Conservation (phyloP, 1,284 basidiomycete genomes). For the Ganoderma lucidum region DNA sequence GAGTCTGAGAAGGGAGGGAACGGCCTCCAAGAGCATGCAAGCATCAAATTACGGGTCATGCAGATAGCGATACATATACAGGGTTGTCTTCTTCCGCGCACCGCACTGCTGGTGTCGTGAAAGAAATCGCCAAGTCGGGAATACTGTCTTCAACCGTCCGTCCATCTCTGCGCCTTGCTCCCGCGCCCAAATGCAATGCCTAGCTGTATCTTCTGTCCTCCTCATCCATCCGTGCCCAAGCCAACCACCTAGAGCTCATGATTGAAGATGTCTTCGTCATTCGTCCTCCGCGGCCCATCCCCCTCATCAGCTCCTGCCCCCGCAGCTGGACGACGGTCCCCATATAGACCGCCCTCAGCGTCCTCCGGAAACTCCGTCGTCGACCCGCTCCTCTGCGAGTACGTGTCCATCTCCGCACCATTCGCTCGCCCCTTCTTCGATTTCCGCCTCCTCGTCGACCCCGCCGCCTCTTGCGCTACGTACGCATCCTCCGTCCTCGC, state of each 20-base stretch:
- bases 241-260: constrained; percentile 52
- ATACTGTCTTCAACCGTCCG: constrained; percentile 9
- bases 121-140: constrained; percentile 15
- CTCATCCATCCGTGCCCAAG: constrained; percentile 9
- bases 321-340: constrained; percentile 40
- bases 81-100: constrained; percentile 25
- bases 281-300: constrained; percentile 26
- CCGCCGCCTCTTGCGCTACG: constrained; percentile 50
- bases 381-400: constrained; percentile 57
- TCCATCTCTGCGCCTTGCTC: neutral
- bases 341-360: constrained; percentile 71
- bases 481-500: constrained; percentile 86
- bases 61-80: constrained; percentile 30
- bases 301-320: neutral
- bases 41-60: constrained; percentile 24
- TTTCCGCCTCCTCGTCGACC: constrained; percentile 50
- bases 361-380: constrained; percentile 73
- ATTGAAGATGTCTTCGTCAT: constrained; percentile 50
- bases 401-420: constrained; percentile 52
- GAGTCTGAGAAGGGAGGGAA: constrained; percentile 11
- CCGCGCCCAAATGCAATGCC: neutral
- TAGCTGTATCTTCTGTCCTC: neutral
- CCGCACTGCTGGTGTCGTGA: constrained; percentile 23
- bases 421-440: constrained; percentile 55
- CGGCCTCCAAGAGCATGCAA: constrained; percentile 10